Conservation (phyloP, 2,329 filamentous ascomycete species). For the Trichophyton benhamiae region DNA sequence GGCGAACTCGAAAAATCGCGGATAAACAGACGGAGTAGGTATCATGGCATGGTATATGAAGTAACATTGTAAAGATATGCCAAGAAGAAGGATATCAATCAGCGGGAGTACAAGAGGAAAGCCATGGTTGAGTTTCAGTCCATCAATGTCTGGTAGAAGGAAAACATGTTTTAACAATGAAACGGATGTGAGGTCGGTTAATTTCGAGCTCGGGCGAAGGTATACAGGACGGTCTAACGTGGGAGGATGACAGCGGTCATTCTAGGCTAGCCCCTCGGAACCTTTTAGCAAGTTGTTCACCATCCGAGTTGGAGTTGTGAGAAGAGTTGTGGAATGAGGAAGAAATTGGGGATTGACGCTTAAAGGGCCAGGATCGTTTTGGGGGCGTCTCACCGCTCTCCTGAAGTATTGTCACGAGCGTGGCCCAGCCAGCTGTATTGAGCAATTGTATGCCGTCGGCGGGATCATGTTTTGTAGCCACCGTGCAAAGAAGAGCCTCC, state of each 20-base stretch:
- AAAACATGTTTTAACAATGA: not conserved
- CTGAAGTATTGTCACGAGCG: constrained; percentile 81
- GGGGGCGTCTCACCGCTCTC: constrained; percentile 93
- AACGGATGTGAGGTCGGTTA: not conserved
- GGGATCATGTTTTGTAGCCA: constrained; percentile 69
- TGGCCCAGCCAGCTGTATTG: constrained; percentile 85
- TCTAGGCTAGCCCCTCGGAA: constrained; percentile 50
- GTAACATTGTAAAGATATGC: not conserved
- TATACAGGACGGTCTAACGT: constrained; percentile 3
- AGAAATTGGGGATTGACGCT: constrained; percentile 21
- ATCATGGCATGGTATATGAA: not conserved
- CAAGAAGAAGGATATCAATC: not conserved
- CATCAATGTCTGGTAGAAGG: not conserved
- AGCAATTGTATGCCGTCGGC: constrained; percentile 71
- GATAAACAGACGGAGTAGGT: not conserved
- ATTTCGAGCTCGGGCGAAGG: not conserved
- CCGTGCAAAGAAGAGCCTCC: constrained; percentile 69
- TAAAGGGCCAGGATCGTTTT: constrained; percentile 47
- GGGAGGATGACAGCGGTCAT: constrained; percentile 17
- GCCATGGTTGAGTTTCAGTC: not conserved
- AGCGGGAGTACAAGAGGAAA: not conserved
- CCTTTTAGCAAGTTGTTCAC: constrained; percentile 52
- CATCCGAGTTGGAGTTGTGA: constrained; percentile 34
- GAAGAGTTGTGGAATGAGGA: constrained; percentile 17
- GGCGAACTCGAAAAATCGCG: not conserved